Evolutionary conservation across 2,329 filamentous ascomycete species (phyloP), one percentile per base, ranked within the genome.

Genomic region (Colletotrichum viniferum): DNA sequence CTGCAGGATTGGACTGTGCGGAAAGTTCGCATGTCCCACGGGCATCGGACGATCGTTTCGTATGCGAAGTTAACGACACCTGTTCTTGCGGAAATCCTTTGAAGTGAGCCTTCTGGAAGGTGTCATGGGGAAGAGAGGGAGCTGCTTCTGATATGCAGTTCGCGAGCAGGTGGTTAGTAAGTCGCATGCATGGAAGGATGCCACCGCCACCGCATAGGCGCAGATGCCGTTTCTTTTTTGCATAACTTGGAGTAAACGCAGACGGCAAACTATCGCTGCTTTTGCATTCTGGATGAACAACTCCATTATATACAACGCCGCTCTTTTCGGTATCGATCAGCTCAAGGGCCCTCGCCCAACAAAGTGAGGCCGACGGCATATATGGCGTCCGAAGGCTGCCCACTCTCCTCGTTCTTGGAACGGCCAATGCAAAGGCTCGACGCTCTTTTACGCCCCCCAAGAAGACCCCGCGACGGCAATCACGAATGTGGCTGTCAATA

Each of bases 401-500:
- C 26, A 16, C 55, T 58, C 55, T 28, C 16, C 21, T 26, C 24
- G 32, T 67, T 38, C 6, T 18, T 38, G 21, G 1, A 12, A 28
- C 36, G 26, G 43, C 43, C n/a, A 13, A n/a, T 21, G 43, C 43
- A 21, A 48, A 48, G 43, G 43, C 43, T 21, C n/a, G 43, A 48
- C 43, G 43, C 43, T 48, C 43, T 48, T 48, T 48, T 48, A 13
- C 43, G 10, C 43, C 43, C 5, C 43, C 43, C 3, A 21, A 48
- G 10, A 48, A 21, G 10, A 48, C 18, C 43, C 43, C 10, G n/a
- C 43, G 10, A 48, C n/a, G 43, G 10, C 43, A 48, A 21, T n/a
- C 9, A 21, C 43, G 10, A 34, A 83, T 83, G 81, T 82, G 79
- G 74, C 36, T 26, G 7, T 52, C 63, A 30, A 18, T 60, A 5